Percentiles rank a stretch among this genome's conserved stretches.
Conservation (phyloP, 306 rosid species). For the Dryas drummondii region DNA sequence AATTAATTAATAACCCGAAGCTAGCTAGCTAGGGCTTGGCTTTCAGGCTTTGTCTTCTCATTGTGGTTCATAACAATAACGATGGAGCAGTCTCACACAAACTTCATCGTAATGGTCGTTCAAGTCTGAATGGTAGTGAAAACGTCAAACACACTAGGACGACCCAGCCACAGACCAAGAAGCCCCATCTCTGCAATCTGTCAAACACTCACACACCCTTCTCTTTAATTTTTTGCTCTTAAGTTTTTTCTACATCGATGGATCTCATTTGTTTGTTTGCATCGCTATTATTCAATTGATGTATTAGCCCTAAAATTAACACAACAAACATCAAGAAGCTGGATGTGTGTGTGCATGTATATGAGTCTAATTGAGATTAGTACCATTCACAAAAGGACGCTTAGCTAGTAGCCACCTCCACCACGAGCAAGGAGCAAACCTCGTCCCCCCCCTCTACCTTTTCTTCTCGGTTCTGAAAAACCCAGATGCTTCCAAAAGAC, state of each 20-base stretch:
- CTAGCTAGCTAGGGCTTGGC: not conserved
- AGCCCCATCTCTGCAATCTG: no score
- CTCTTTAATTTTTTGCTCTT: no score
- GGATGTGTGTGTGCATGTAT: not conserved
- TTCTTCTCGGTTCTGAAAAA: conserved; percentile 30
- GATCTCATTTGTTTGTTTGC: no score
- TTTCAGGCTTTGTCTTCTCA: not conserved
- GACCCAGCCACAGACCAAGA: not conserved
- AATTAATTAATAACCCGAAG: not conserved
- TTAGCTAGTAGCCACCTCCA: conserved; percentile 48
- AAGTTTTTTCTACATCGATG: no score
- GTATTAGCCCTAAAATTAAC: no score
- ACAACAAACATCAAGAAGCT: no score
- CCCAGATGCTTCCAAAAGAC: conserved; percentile 66
- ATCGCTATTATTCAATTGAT: no score
- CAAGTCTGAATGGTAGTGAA: conserved; percentile 14
- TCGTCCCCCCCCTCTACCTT: conserved; percentile 21
- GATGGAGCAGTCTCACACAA: not conserved
- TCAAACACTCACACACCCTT: no score
- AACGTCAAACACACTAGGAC: conserved; percentile 38
- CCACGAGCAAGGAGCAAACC: conserved; percentile 20
- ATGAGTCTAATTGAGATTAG: conserved; percentile 26
- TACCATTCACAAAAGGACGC: conserved; percentile 53
- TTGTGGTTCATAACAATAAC: not conserved
- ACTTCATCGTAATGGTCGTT: conserved; percentile 26